phyloP scores from a whole-genome alignment of 2,329 filamentous ascomycete genomes.

The Incumbomyces lentus region DNA sequence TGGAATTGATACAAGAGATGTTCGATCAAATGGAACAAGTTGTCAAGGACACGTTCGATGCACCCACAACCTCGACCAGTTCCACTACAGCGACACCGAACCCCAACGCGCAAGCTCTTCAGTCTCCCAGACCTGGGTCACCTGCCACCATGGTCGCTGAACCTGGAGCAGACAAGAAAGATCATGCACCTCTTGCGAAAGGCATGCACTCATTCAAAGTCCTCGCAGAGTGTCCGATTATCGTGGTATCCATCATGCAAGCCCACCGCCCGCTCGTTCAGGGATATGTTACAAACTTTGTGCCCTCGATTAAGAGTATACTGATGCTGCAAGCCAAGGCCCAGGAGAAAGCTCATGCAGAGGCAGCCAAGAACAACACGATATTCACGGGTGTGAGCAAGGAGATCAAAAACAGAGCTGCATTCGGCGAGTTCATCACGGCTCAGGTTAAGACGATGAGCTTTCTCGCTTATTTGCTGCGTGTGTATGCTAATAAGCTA shows the following conservation, averaged over 20 bases:
- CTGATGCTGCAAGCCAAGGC: constrained; percentile 81
- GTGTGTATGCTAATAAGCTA: constrained; percentile 77
- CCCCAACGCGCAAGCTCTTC: constrained; percentile 54
- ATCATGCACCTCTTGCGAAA: constrained; percentile 69
- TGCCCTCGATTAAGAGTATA: constrained; percentile 86
- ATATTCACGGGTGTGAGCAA: constrained; percentile 90
- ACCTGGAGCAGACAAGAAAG: constrained; percentile 71
- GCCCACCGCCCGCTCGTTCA: constrained; percentile 71
- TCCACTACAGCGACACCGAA: constrained; percentile 42
- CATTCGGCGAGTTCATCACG: constrained; percentile 95
- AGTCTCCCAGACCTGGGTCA: constrained; percentile 81
- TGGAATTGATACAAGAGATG: constrained; percentile 86
- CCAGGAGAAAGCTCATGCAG: constrained; percentile 81
- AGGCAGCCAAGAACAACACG: constrained; percentile 66
- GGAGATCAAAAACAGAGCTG: constrained; percentile 83
- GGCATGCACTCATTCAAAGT: constrained; percentile 99
- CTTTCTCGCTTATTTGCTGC: constrained; percentile 83
- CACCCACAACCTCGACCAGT: constrained; percentile 45
- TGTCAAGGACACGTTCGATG: constrained; percentile 91
- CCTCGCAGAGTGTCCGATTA: constrained; percentile 92
- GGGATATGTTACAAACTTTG: constrained; percentile 80
- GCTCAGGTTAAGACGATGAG: constrained; percentile 99
- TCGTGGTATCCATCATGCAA: constrained; percentile 96
- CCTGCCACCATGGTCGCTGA: constrained; percentile 71
- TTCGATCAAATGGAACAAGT: constrained; percentile 92